phyloP scores from a whole-genome alignment of 805 yeast species.

The Sugiyamaella floridensis region DNA sequence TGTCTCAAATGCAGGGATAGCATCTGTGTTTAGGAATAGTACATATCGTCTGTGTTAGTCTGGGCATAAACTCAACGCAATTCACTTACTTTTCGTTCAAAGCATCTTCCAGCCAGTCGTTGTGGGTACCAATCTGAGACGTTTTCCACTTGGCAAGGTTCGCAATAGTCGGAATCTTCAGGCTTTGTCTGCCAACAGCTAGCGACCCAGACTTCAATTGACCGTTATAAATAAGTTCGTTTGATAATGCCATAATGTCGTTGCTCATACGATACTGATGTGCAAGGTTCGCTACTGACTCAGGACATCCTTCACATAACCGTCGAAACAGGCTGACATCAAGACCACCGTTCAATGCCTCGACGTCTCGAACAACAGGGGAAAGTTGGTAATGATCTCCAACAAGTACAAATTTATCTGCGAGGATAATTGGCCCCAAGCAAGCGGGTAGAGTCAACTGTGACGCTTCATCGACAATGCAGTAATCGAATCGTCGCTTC shows the following conservation, averaged over 20 bases:
- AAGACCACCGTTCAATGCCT: constrained; percentile 59
- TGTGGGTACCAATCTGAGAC: neutral
- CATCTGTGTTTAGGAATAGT: constrained; percentile 73
- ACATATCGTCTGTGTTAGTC: constrained; percentile 39
- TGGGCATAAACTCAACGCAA: neutral
- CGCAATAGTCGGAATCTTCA: constrained; percentile 42
- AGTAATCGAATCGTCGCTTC: constrained; percentile 70
- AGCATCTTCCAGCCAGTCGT: constrained; percentile 51
- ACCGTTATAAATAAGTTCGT: constrained; percentile 69
- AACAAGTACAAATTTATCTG: constrained; percentile 79
- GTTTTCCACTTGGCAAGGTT: constrained; percentile 10
- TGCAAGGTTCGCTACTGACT: constrained; percentile 65
- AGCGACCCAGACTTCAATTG: constrained; percentile 68
- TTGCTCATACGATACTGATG: constrained; percentile 89
- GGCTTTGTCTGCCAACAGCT: constrained; percentile 50
- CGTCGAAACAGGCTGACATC: constrained; percentile 70
- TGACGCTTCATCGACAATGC: constrained; percentile 94
- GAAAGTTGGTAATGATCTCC: constrained; percentile 95
- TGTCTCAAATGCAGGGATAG: constrained; percentile 50
- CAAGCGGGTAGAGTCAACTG: constrained; percentile 90
- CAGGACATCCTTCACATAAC: constrained; percentile 66
- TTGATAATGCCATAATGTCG: constrained; percentile 80
- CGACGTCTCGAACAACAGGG: constrained; percentile 68
- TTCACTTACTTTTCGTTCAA: constrained; percentile 41
- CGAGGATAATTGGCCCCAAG: constrained; percentile 75